A percentile compares a stretch with the other conserved stretches of the same genome.
Conservation (phyloP, 139 green algal genomes). For the Auxenochlorella pyrenoidosa region DNA sequence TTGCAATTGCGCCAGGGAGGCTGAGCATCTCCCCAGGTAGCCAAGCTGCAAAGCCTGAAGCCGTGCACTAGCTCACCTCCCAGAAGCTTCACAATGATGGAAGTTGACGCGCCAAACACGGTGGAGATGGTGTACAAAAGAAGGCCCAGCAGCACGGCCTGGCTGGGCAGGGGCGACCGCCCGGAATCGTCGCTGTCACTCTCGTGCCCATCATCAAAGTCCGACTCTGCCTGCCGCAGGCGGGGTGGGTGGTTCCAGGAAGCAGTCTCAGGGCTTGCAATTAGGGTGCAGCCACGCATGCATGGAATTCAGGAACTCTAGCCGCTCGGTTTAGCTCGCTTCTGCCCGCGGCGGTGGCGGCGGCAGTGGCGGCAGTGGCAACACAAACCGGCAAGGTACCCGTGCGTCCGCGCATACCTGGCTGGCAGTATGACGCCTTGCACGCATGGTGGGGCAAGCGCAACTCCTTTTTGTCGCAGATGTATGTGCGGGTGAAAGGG, state of each 20-base stretch:
- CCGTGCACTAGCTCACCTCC: neutral
- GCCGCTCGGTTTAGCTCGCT: too few species aligned
- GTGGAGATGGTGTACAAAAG: conserved; percentile 23
- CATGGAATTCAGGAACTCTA: neutral
- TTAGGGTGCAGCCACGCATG: too few species aligned
- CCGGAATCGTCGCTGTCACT: neutral
- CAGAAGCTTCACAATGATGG: conserved; percentile 22
- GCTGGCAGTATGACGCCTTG: neutral
- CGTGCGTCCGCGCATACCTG: neutral
- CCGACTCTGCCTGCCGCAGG: neutral
- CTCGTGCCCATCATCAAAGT: neutral
- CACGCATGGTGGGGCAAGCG: neutral
- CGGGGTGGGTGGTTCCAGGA: too few species aligned
- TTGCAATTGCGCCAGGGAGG: too few species aligned
- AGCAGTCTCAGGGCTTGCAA: too few species aligned
- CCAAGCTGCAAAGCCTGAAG: neutral
- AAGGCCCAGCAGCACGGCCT: neutral
- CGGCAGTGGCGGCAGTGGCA: neutral
- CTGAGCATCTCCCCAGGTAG: too few species aligned
- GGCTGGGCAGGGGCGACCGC: neutral
- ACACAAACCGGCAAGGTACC: neutral
- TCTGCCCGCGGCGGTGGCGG: too few species aligned
- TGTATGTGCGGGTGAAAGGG: too few species aligned
- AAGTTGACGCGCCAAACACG: conserved; percentile 22
- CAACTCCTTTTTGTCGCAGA: too few species aligned